Conservation (phyloP, 2,329 filamentous ascomycete genomes). For the Eutypella sp. region DNA sequence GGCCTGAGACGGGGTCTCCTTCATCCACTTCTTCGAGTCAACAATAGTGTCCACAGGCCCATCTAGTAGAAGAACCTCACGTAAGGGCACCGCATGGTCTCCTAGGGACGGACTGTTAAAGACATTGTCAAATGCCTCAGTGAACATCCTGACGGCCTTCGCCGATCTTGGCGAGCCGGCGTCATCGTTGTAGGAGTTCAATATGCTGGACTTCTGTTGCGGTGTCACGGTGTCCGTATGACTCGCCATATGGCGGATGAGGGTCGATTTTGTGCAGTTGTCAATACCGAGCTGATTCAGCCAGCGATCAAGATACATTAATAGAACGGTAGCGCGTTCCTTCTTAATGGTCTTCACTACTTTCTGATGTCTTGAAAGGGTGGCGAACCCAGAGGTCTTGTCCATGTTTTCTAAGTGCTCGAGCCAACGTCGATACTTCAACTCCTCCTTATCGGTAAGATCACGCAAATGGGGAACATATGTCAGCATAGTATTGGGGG, state of each 20-base stretch:
- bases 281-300: conserved; percentile 44
- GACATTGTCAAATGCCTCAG: conserved; percentile 52
- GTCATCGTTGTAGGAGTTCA: conserved; percentile 42
- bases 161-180: conserved; percentile 37
- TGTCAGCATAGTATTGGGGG: conserved; percentile 55
- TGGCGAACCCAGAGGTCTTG: conserved; percentile 51
- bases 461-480: conserved; percentile 57
- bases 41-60: conserved; percentile 49
- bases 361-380: conserved; percentile 48
- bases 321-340: conserved; percentile 47
- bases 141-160: conserved; percentile 45
- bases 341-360: conserved; percentile 43
- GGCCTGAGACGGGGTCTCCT: conserved; percentile 34
- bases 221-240: conserved; percentile 45
- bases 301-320: conserved; percentile 52
- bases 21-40: conserved; percentile 49
- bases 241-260: conserved; percentile 50
- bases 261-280: conserved; percentile 45
- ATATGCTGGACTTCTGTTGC: conserved; percentile 48
- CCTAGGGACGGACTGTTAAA: conserved; percentile 36
- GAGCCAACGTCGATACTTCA: conserved; percentile 51
- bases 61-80: conserved; percentile 49
- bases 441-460: conserved; percentile 51
- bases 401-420: conserved; percentile 54
- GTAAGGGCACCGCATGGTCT: conserved; percentile 39